Percentiles rank a stretch among this genome's conserved stretches.
These are phyloP conservation scores for Plasmodium inui DNA, from an alignment of 169 alveolate species.

Conservation along the genomic window DNA sequence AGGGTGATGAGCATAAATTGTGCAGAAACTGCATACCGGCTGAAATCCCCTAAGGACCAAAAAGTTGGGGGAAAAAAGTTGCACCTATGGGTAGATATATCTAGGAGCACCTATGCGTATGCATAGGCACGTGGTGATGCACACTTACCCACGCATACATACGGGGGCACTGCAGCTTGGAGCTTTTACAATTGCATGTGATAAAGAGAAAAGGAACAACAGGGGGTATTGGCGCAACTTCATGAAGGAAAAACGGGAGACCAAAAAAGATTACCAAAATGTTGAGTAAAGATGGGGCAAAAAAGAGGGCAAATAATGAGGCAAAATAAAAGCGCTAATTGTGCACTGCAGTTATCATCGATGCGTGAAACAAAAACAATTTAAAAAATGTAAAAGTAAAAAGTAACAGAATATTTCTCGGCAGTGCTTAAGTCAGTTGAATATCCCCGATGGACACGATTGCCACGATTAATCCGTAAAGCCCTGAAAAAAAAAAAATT, in stretches of 20 bases:
- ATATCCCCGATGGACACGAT: constrained; percentile 72
- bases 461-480: constrained; percentile 73
- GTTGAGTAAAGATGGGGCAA: not conserved
- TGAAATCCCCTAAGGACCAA: not conserved
- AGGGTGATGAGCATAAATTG: not conserved
- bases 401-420: not conserved
- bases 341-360: not conserved
- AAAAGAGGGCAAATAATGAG: not conserved
- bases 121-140: not conserved
- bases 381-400: constrained; percentile 7
- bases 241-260: not conserved
- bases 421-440: constrained; percentile 25
- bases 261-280: not conserved
- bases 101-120: not conserved
- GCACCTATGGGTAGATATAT: not conserved
- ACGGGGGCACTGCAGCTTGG: not conserved
- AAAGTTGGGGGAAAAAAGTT: not conserved
- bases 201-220: not conserved
- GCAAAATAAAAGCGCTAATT: not conserved
- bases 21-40: not conserved
- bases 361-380: constrained; percentile 62
- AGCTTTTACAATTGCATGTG: not conserved
- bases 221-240: not conserved
- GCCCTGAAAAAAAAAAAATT: constrained; percentile 19
- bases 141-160: not conserved